Base-by-base conservation (phyloP, 2,329 filamentous ascomycete species). In the Hypoxylon sp. region DNA sequence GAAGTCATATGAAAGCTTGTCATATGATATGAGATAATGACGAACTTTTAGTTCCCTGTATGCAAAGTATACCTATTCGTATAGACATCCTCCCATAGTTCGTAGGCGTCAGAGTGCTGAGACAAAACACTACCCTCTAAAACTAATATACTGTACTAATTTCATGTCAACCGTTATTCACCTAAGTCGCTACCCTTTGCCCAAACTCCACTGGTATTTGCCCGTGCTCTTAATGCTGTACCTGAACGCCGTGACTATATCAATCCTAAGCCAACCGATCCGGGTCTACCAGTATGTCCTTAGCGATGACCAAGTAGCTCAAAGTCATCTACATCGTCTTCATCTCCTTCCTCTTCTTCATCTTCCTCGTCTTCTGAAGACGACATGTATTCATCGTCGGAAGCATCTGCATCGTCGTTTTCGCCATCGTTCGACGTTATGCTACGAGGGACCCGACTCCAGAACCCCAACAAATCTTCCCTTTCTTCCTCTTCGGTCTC, bases 401-500 rank as follows among this genome's bases (percentile, higher is more conserved):
- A 68, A 22, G 63, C 71, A 9, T 74, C 77, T 53, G 74, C 78
- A 46, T 66, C 76, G 48, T 78, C 75, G 13, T 77, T 78, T 11
- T 80, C 78, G 44, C 75, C 81, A 50, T 80, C 79, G 17, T 79
- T 77, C 11, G 78, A 79, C 1, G 75, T 75, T 37, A 80, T 72
- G 26, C 78, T 77, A 31, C 78, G 73, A 22, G 84, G 80, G 76
- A 82, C 83, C 11, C 83, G 80, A 50, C 84, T 84, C 86, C 88
- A 90, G 54, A 91, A 84, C 31, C 85, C 84, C 31, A 90, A 74
- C 63, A 90, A 85, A 61, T 88, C 88, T 8, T 84, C 83, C 17
- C 86, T 84, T 0, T 85, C 85, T 8, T 81, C 79, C n/a, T 78
- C 78, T 1, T 81, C 80, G 0, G 73, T 51, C 35, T 74, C 71